Base-by-base conservation (phyloP, 208 protist genomes). In the Lotmaria passim region DNA sequence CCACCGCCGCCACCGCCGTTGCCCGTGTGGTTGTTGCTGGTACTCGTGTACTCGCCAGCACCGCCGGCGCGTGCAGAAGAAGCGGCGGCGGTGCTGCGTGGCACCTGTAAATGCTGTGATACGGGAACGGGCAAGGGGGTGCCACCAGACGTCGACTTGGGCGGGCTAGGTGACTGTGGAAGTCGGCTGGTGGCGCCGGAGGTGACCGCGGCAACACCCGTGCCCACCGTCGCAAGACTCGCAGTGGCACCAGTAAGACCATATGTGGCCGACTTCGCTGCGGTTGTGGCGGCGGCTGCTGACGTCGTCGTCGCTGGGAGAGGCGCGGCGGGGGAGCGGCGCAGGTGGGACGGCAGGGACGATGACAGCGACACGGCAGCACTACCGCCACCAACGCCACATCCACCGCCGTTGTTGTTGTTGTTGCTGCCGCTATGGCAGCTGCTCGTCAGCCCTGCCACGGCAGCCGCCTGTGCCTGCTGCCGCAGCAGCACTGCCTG, bases 401-500 rank as follows among this genome's bases (percentile, higher is more conserved):
- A n/a, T n/a, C n/a, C n/a, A n/a, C n/a, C n/a, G n/a, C n/a, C n/a
- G n/a, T n/a, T n/a, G n/a, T n/a, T n/a, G 44, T 6, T 26, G 19
- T 15, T 50, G 30, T 19, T 44, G 26, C 46, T 24, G 33, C 5
- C 56, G 50, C 59, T 51, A n/a, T n/a, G n/a, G n/a, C n/a, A n/a
- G 36, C 36, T 39, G n/a, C 15, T 21, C 58, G 58, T 57, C 43
- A 64, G 53, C 19, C 55, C 55, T 12, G 61, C 46, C 39, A 62
- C 51, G 10, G 59, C 21, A 3, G 53, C 63, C 2, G 24, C 57
- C n/a, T 67, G 68, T 31, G 73, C 68, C 59, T 83, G 73, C 21
- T 83, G 69, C 1, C 78, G 78, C 46, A 83, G 74, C 62, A 79
- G 44, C 48, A 81, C 72, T 8, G 75, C 74, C 63, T 78, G 74